Evolutionary conservation across 106 monocot species (phyloP).

Genomic region (Phalaenopsis equestris): DNA sequence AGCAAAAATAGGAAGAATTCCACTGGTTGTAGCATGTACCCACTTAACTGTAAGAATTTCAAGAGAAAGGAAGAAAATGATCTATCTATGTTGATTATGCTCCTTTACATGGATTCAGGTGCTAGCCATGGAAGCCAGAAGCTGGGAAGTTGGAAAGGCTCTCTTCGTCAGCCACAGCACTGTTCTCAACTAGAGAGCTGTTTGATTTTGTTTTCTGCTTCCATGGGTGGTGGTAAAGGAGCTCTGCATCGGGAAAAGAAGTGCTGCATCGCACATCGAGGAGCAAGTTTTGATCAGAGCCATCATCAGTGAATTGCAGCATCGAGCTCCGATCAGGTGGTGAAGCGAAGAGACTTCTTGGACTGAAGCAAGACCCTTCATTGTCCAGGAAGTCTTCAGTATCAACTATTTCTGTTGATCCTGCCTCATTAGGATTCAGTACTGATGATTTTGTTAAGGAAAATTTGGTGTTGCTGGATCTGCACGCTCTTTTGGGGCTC

Average conservation of each 20-base stretch:
- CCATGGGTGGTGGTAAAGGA: slow-evolving; percentile 30
- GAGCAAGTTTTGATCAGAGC: slow-evolving; percentile 40
- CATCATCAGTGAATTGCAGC: slow-evolving; percentile 28
- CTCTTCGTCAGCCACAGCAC: slow-evolving; percentile 23
- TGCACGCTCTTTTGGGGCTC: slow-evolving; percentile 30
- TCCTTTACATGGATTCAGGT: neutral
- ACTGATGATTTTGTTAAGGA: neutral
- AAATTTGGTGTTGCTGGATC: slow-evolving; percentile 6
- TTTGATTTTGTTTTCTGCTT: slow-evolving; percentile 19
- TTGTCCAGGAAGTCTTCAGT: slow-evolving; percentile 24
- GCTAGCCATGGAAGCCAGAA: slow-evolving; percentile 26
- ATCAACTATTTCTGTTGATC: slow-evolving; percentile 7
- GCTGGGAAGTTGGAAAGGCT: slow-evolving; percentile 26
- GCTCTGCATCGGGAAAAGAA: slow-evolving; percentile 51
- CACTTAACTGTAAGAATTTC: neutral
- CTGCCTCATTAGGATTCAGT: slow-evolving; percentile 3
- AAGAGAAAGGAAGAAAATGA: neutral
- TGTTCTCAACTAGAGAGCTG: slow-evolving; percentile 17
- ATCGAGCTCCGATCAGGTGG: slow-evolving; percentile 14
- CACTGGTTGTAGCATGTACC: neutral
- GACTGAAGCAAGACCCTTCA: slow-evolving; percentile 34
- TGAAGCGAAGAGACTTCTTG: slow-evolving; percentile 31
- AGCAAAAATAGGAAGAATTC: neutral
- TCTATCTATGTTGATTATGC: neutral
- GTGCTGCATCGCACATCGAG: slow-evolving; percentile 36